Base-by-base conservation (phyloP, 108 stramenopile species). In the Nannochloropsis oceanica region DNA sequence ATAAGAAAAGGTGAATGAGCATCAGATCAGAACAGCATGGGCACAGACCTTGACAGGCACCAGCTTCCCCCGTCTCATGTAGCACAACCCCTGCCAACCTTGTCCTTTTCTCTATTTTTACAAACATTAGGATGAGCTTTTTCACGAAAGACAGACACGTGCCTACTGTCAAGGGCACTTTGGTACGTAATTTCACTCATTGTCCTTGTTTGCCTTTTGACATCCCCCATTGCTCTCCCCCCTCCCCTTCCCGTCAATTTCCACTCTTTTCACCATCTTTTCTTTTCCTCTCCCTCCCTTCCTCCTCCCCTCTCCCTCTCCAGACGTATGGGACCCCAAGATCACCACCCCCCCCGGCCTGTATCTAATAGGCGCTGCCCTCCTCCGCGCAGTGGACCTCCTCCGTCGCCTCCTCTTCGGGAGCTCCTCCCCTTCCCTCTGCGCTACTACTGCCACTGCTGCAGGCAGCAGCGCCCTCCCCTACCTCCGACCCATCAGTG, bases 301-400 rank as follows among this genome's bases (percentile, higher is more conserved):
- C 18, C 18, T 79, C 13, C 34, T 79, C 42, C 10, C 25, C 34
- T 73, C 11, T 20, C 13, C n/a, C 43, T 20, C 26, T 12, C 9
- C 80, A 87, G 84, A 83, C 10, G 27, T 12, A 0, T 85, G 87
- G 87, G 84, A 88, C 44, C 84, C 87, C 73, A 88, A 88, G 82
- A 88, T 88, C 44, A 85, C 87, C 42, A 88, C 87, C 42, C 82
- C 80, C 22, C 87, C 87, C 11, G 84, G 87, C 26, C 27, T 88
- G 73, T 88, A 88, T 43, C n/a, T 82, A 0, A 42, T 81, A 13
- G 87, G 79, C 44, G 81, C 84, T 27, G 84, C 84, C 26, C 24
- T 84, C 11, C 79, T 73, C 10, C 22, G 81, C 22, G 24, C n/a
- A 13, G 59, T 59, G n/a, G 81, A 59, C 25, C 26, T 34, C 26